phyloP scores from a whole-genome alignment of 306 rosid species.

The Trichosanthes truncata region DNA sequence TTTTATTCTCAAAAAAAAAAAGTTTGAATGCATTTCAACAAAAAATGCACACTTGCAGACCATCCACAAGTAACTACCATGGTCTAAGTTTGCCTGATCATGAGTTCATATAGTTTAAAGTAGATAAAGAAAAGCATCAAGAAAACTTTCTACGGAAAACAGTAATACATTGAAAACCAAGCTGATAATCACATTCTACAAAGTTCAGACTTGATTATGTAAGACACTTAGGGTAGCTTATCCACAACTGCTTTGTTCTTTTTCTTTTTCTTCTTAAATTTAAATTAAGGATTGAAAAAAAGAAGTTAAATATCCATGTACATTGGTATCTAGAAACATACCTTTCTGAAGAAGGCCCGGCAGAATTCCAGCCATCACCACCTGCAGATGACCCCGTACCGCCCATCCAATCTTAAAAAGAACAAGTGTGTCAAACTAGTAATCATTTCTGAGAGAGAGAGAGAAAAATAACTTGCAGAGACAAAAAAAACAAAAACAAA shows the following conservation, averaged over 20 bases:
- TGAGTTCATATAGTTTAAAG: neutral
- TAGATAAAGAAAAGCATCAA: neutral
- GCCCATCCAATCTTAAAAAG: slow-evolving; percentile 54
- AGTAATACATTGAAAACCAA: neutral
- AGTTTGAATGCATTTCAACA: neutral
- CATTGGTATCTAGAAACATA: slow-evolving; percentile 19
- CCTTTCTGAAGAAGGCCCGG: slow-evolving; percentile 48
- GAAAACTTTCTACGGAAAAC: neutral
- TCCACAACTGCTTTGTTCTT: neutral
- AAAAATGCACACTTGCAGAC: neutral
- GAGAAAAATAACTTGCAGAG: slow-evolving; percentile 1
- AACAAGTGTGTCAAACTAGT: slow-evolving; percentile 16
- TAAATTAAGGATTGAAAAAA: neutral
- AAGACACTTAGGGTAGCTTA: neutral
- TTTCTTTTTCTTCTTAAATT: neutral
- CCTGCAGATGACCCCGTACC: slow-evolving; percentile 58
- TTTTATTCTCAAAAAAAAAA: no score
- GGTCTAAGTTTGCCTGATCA: neutral
- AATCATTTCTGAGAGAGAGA: slow-evolving; percentile 7
- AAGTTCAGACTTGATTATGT: neutral
- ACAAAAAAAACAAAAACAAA: slow-evolving; percentile 5
- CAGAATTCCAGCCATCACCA: slow-evolving; percentile 51
- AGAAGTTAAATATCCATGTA: neutral
- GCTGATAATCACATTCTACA: neutral
- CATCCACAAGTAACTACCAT: neutral